Base-by-base conservation (phyloP, 2,329 filamentous ascomycete genomes). In the Arthrobotrys sinensis region DNA sequence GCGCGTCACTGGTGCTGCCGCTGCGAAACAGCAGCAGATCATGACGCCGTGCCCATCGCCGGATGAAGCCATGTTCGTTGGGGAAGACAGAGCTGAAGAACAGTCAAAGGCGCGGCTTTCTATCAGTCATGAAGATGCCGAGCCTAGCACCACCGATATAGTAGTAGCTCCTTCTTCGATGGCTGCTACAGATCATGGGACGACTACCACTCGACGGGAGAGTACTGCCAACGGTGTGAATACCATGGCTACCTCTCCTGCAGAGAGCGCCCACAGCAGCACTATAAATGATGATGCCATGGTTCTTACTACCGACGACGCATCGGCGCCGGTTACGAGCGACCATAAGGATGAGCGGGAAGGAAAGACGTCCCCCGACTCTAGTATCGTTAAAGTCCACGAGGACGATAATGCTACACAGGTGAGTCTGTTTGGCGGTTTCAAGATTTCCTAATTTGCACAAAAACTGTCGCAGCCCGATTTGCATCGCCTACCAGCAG, bases 1-100 rank as follows among this genome's bases (percentile, higher is more conserved):
- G 73, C 73, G 73, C 73, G 73, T 70, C 45, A 68, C 38, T 40
- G 63, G 24, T 69, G 38, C 65, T 40, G 34, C 38, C 21, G 52
- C 32, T 40, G 12, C 16, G 21, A 43, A 40, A 19, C 55, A 60
- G 34, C 50, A 66, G 21, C 72, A 77, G 34, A 71, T 70, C 38
- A 66, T 77, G 65, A 71, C 73, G 66, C 73, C 73, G 24, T 70
- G 73, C 57, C 73, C 73, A 70, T 77, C 73, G 73, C 73, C 73
- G 73, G 73, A 77, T 77, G 73, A 77, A 71, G 73, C 73, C 40
- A 63, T 77, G 48, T 77, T 70, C 73, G 66, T 68, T 62, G 73
- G 57, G 65, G 73, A 77, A 71, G 36, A 66, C 50, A 43, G 36
- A 48, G 21, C 21, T 38, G 45, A 53, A 40, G 36, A 46, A 12